Evolutionary conservation across 495 filamentous ascomycete species (phyloP).

Genomic region (Arthonia radiata): DNA sequence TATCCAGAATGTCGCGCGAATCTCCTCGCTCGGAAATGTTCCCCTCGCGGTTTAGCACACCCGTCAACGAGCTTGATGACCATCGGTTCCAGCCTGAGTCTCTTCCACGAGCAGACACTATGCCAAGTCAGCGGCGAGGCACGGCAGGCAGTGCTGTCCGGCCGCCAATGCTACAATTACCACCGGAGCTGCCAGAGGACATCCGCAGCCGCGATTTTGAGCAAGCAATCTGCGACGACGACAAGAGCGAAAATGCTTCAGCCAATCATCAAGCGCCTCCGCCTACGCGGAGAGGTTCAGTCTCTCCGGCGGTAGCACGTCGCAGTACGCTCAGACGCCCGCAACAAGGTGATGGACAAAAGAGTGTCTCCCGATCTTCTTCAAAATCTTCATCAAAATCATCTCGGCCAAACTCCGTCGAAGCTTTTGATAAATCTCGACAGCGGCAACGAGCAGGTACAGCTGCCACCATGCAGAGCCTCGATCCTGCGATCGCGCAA

Average conservation of each 20-base stretch:
- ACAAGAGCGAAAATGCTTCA: slow-evolving; percentile 26
- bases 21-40: slow-evolving; percentile 33
- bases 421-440: slow-evolving; percentile 71
- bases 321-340: slow-evolving; percentile 13
- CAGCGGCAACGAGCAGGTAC: slow-evolving; percentile 33
- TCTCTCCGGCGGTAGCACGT: slow-evolving; percentile 8
- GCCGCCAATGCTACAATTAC: slow-evolving; percentile 12
- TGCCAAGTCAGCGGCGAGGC: slow-evolving; percentile 18
- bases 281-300: slow-evolving; percentile 8
- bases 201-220: slow-evolving; percentile 64
- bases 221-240: slow-evolving; percentile 65
- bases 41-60: slow-evolving; percentile 42
- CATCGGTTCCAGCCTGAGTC: slow-evolving; percentile 60
- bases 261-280: no score
- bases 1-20: no score
- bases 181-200: no score
- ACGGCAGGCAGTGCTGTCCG: slow-evolving; percentile 13
- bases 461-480: slow-evolving; percentile 35
- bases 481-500: slow-evolving; percentile 27
- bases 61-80: slow-evolving; percentile 77
- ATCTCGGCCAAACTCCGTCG: slow-evolving; percentile 89
- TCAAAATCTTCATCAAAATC: slow-evolving; percentile 40
- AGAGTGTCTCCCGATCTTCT: slow-evolving; percentile 21
- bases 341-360: slow-evolving; percentile 17
- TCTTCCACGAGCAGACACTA: slow-evolving; percentile 33